Evolutionary conservation across 2,329 filamentous ascomycete species (phyloP).

Genomic region (Talaromyces sp.): DNA sequence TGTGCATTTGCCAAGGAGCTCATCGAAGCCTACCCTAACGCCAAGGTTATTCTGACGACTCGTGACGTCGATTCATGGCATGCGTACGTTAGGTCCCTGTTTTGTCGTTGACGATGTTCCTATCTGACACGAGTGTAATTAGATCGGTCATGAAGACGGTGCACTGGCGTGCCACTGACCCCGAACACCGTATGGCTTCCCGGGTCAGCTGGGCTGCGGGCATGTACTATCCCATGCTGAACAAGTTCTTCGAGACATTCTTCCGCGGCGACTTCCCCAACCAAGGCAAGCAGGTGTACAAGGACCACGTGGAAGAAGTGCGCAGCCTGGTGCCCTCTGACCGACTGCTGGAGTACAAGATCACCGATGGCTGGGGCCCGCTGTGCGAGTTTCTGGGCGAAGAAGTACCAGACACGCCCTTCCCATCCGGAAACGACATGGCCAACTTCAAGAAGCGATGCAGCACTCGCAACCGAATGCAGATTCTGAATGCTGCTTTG

Average conservation of each 20-base stretch:
- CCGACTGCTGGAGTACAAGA: slow-evolving; percentile 49
- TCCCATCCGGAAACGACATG: slow-evolving; percentile 50
- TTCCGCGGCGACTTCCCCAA: slow-evolving; percentile 63
- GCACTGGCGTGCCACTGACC: slow-evolving; percentile 61
- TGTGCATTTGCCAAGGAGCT: slow-evolving; percentile 64
- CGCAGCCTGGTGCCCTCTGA: slow-evolving; percentile 44
- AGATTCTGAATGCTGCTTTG: slow-evolving; percentile 52
- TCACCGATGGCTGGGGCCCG: slow-evolving; percentile 50
- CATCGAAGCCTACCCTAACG: slow-evolving; percentile 66
- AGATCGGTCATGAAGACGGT: slow-evolving; percentile 62
- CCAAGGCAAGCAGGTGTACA: slow-evolving; percentile 59
- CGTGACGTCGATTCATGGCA: slow-evolving; percentile 63
- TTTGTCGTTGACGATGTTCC: background rate
- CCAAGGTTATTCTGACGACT: slow-evolving; percentile 64
- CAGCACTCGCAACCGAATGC: slow-evolving; percentile 48
- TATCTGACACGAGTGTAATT: background rate
- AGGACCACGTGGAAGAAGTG: slow-evolving; percentile 51
- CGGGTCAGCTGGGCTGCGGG: slow-evolving; percentile 59
- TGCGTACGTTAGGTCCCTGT: slow-evolving; percentile 28
- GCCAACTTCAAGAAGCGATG: slow-evolving; percentile 52
- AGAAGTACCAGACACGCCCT: slow-evolving; percentile 45
- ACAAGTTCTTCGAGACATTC: slow-evolving; percentile 40
- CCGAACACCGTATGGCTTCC: slow-evolving; percentile 52
- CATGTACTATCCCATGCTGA: slow-evolving; percentile 53
- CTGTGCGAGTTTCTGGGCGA: slow-evolving; percentile 52